Percentiles rank a stretch among this genome's conserved stretches.
These are phyloP conservation scores for Ostreobium quekettii DNA, from an alignment of 139 green algal genomes.

Conservation along the genomic window DNA sequence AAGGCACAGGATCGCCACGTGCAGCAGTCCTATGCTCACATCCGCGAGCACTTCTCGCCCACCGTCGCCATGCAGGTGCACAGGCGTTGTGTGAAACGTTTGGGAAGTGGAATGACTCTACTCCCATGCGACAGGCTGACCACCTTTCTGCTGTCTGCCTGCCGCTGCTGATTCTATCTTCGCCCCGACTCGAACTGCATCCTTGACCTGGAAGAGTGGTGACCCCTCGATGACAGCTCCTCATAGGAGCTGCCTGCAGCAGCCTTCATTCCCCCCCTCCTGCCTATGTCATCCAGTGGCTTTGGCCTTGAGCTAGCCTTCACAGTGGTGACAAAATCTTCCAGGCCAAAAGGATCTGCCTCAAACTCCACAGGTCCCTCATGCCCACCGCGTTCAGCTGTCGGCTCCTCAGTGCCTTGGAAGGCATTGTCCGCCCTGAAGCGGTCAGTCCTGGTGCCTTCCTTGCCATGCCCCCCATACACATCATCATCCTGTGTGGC, in stretches of 20 bases:
- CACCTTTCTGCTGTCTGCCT: too few species aligned
- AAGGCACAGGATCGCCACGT: too few species aligned
- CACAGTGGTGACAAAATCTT: constrained; percentile 77
- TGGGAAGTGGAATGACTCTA: too few species aligned
- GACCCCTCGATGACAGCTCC: constrained; percentile 31
- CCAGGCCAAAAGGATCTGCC: constrained; percentile 91
- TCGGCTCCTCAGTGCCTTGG: constrained; percentile 30
- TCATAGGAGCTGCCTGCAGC: constrained; percentile 52
- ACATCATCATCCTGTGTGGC: constrained; percentile 41
- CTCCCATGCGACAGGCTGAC: too few species aligned
- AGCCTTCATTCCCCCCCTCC: constrained; percentile 54
- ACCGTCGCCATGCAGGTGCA: too few species aligned
- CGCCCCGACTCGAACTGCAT: constrained; percentile 36
- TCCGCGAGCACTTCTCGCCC: too few species aligned
- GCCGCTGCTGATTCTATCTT: too few species aligned
- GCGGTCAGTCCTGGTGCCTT: constrained; percentile 43
- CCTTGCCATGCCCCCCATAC: constrained; percentile 31
- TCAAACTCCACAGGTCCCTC: constrained; percentile 81
- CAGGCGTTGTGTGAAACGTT: too few species aligned
- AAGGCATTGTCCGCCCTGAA: constrained; percentile 93
- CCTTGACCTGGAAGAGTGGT: constrained; percentile 23
- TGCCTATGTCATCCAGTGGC: constrained; percentile 53
- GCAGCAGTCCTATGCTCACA: too few species aligned
- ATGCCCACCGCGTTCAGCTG: constrained; percentile 15
- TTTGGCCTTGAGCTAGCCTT: constrained; percentile 19